These are phyloP conservation scores for Xylariaceae sp. DNA, from an alignment of 2,329 filamentous ascomycete species.

Conservation along the genomic window DNA sequence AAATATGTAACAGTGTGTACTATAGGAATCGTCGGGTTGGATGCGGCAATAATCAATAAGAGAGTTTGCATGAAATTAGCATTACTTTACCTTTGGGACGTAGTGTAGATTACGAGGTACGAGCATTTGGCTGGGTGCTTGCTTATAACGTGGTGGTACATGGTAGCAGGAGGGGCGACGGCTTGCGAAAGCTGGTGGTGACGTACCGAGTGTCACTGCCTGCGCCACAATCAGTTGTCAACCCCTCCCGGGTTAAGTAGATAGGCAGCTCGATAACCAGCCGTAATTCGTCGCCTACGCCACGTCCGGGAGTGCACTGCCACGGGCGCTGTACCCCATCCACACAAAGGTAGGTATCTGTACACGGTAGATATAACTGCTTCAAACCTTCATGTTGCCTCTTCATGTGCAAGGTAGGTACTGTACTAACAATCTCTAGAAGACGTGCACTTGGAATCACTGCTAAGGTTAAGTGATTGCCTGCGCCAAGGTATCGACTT, in stretches of 20 bases:
- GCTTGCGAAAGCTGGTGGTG: constrained; percentile 12
- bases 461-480: too few species aligned
- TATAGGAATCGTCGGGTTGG: not conserved
- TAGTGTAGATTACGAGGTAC: not conserved
- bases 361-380: too few species aligned
- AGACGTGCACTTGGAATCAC: too few species aligned
- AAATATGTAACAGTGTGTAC: constrained; percentile 5
- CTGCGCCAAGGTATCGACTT: not conserved
- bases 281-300: too few species aligned
- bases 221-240: constrained; percentile 10
- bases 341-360: too few species aligned
- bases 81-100: constrained; percentile 5
- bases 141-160: not conserved
- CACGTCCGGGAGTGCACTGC: too few species aligned
- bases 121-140: constrained; percentile 3
- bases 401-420: not conserved
- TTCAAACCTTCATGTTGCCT: too few species aligned
- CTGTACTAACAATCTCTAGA: not conserved
- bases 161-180: constrained; percentile 12
- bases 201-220: constrained; percentile 13
- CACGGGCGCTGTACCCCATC: too few species aligned
- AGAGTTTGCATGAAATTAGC: constrained; percentile 6
- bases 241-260: not conserved
- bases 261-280: not conserved
- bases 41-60: not conserved